Evolutionary conservation across 192 early-diverging fungal species (phyloP).

Genomic region (Entomortierella lignicola): DNA sequence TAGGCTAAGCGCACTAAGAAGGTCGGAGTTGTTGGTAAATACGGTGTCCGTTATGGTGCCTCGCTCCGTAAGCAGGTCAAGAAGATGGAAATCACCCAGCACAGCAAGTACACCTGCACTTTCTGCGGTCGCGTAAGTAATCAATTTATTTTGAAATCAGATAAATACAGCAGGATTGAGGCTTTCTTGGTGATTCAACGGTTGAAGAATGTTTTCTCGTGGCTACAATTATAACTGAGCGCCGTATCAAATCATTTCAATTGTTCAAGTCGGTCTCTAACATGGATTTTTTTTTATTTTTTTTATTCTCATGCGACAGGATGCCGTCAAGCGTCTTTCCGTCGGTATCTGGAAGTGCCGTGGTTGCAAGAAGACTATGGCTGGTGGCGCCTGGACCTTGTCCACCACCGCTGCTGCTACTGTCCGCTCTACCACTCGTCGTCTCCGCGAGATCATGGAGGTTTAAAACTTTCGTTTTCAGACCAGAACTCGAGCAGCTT

Average conservation of each 20-base stretch:
- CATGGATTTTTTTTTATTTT: not conserved
- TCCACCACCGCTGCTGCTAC: conserved; percentile 92
- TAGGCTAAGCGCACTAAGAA: conserved; percentile 97
- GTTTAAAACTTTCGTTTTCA: conserved; percentile 69
- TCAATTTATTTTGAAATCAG: not conserved
- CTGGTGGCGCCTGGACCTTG: conserved; percentile 98
- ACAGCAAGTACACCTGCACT: conserved; percentile 99
- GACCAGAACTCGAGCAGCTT: conserved; percentile 38
- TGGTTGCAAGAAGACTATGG: conserved; percentile 93
- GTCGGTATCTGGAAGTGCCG: conserved; percentile 99
- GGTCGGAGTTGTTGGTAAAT: conserved; percentile 99
- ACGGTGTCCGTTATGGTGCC: conserved; percentile 99
- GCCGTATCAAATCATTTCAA: not conserved
- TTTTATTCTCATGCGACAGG: conserved; percentile 58
- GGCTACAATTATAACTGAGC: not conserved
- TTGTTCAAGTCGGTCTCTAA: not conserved
- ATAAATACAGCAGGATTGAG: not conserved
- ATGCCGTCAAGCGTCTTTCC: conserved; percentile 91
- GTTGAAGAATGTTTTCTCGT: no score
- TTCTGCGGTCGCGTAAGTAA: conserved; percentile 95
- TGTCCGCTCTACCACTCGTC: conserved; percentile 95
- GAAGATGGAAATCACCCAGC: conserved; percentile 99
- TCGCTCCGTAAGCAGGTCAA: conserved; percentile 93
- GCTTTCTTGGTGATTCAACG: no score
- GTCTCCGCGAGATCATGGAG: conserved; percentile 95